These are phyloP conservation scores for Aphanomyces cochlioides DNA, from an alignment of 352 stramenopile genomes.

Conservation along the genomic window DNA sequence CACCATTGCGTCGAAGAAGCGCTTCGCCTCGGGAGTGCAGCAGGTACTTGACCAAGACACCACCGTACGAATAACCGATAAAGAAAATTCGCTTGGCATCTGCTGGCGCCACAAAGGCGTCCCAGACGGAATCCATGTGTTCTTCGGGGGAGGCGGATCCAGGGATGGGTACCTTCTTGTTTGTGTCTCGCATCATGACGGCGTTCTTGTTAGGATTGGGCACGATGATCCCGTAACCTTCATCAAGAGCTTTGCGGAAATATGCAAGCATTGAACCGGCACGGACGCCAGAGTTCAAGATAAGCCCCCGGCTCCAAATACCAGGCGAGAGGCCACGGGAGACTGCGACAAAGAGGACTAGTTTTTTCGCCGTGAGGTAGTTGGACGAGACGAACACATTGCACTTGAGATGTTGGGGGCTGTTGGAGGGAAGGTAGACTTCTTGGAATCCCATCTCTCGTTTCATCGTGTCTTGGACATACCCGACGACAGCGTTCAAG, in stretches of 20 bases:
- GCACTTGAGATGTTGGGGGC: slow-evolving; percentile 67
- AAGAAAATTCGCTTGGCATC: slow-evolving; percentile 75
- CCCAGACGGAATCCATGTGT: slow-evolving; percentile 87
- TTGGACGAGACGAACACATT: slow-evolving; percentile 83
- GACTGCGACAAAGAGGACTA: slow-evolving; percentile 83
- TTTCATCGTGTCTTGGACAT: slow-evolving; percentile 82
- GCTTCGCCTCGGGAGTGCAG: slow-evolving; percentile 81
- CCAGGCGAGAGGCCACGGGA: slow-evolving; percentile 75
- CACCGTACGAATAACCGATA: slow-evolving; percentile 84
- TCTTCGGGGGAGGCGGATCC: slow-evolving; percentile 79
- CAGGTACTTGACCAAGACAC: slow-evolving; percentile 86
- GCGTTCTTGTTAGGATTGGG: slow-evolving; percentile 89
- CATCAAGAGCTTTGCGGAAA: slow-evolving; percentile 81
- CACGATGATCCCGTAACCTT: slow-evolving; percentile 84
- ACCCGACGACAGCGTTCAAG: slow-evolving; percentile 80
- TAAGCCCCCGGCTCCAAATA: slow-evolving; percentile 78
- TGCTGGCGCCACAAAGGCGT: slow-evolving; percentile 64
- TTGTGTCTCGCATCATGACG: slow-evolving; percentile 73
- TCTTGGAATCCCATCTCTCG: slow-evolving; percentile 73
- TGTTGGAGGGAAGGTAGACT: slow-evolving; percentile 57
- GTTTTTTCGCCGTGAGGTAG: slow-evolving; percentile 73
- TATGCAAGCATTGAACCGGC: slow-evolving; percentile 86
- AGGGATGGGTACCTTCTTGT: slow-evolving; percentile 78
- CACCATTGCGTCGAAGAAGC: slow-evolving; percentile 79
- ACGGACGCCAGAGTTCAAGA: slow-evolving; percentile 83